phyloP scores from a whole-genome alignment of 768 basidiomycete genomes.

The Termitomyces sp. region DNA sequence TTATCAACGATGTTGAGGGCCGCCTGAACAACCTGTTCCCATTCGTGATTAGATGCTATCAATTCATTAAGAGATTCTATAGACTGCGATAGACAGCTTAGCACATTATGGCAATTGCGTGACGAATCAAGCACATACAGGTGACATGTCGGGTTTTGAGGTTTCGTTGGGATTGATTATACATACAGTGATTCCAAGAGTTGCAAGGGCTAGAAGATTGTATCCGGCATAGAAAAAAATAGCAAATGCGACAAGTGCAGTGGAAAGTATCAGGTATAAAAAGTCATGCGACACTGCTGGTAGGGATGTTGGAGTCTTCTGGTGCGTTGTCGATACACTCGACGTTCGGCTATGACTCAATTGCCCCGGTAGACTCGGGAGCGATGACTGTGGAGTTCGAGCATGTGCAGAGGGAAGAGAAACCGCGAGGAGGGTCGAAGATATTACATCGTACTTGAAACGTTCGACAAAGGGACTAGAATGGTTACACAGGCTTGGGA shows the following conservation, averaged over 20 bases:
- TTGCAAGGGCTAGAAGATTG: slow-evolving; percentile 35
- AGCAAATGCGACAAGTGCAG: slow-evolving; percentile 33
- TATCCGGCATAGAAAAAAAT: slow-evolving; percentile 41
- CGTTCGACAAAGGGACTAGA: slow-evolving; percentile 63
- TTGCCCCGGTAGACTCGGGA: slow-evolving; percentile 38
- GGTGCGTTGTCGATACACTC: slow-evolving; percentile 29
- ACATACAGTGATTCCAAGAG: slow-evolving; percentile 34
- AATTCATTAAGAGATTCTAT: slow-evolving; percentile 64
- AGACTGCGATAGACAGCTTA: slow-evolving; percentile 37
- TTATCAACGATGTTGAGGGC: slow-evolving; percentile 61
- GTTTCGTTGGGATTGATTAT: slow-evolving; percentile 29
- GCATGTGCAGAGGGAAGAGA: slow-evolving; percentile 36
- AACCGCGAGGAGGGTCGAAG: slow-evolving; percentile 67
- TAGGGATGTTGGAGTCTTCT: slow-evolving; percentile 14
- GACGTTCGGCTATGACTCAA: slow-evolving; percentile 42
- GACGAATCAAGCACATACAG: slow-evolving; percentile 35
- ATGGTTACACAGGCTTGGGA: slow-evolving; percentile 26
- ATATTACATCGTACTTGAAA: slow-evolving; percentile 83
- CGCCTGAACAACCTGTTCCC: slow-evolving; percentile 74
- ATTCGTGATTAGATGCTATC: slow-evolving; percentile 60
- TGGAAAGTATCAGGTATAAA: slow-evolving; percentile 36
- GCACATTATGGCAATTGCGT: slow-evolving; percentile 4
- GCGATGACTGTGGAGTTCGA: slow-evolving; percentile 29
- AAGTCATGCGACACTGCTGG: slow-evolving; percentile 27
- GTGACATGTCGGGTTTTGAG: slow-evolving; percentile 47